These are phyloP conservation scores for Cornus suecica DNA, from an alignment of 148 eudicot genomes.

Conservation along the genomic window DNA sequence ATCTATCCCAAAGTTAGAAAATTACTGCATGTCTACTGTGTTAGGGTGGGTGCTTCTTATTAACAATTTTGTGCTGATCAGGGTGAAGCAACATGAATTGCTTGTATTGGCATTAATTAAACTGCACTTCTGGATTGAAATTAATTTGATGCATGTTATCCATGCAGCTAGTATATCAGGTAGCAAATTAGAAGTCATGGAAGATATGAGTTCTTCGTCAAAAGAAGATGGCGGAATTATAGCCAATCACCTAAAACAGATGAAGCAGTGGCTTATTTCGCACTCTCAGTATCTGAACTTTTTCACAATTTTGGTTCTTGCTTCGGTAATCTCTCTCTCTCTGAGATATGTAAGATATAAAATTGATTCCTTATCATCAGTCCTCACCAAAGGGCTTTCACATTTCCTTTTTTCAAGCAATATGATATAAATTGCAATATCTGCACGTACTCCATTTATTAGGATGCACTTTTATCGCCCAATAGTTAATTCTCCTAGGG, in stretches of 20 bases:
- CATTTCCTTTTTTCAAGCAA: background rate
- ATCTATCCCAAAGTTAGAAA: background rate
- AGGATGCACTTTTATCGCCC: background rate
- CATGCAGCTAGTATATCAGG: constrained; percentile 59
- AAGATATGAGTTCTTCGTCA: constrained; percentile 39
- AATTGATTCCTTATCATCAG: background rate
- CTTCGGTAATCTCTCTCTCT: constrained; percentile 48
- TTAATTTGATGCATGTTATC: no score
- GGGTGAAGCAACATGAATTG: background rate
- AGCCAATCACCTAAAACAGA: constrained; percentile 28
- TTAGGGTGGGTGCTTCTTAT: background rate
- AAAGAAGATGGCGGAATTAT: constrained; percentile 33
- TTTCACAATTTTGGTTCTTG: constrained; percentile 60
- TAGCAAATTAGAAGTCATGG: constrained; percentile 30
- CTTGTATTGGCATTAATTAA: background rate
- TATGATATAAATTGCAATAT: background rate
- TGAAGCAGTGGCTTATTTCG: constrained; percentile 49
- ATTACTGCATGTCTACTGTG: background rate
- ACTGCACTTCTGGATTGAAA: background rate
- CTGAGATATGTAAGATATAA: background rate
- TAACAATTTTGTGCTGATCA: background rate
- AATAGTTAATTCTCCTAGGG: background rate
- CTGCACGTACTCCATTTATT: background rate
- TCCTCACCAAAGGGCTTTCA: no score
- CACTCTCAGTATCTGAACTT: constrained; percentile 58